Conservation (phyloP, 208 protist species). For the Leishmania gerbilli region DNA sequence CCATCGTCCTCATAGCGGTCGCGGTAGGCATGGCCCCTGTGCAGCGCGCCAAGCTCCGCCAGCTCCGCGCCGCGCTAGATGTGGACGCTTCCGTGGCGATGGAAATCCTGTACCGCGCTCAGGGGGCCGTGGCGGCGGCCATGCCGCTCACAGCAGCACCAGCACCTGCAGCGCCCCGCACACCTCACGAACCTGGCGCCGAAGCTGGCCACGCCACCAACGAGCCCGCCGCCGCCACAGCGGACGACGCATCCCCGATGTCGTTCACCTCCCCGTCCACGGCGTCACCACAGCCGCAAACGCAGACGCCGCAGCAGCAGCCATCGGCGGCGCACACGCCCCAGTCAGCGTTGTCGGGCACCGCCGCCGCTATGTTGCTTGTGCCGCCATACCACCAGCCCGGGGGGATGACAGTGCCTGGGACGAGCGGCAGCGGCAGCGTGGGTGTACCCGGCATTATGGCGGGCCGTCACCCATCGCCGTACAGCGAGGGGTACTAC, state of each 20-base stretch:
- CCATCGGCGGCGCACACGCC: not conserved
- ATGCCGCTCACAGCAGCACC: not conserved
- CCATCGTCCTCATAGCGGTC: not conserved
- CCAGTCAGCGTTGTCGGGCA: not conserved
- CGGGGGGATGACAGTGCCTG: not conserved
- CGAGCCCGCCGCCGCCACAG: no score
- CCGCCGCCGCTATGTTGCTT: not conserved
- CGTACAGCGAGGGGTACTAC: slow-evolving; percentile 20
- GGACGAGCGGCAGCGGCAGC: not conserved
- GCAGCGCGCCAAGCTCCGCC: slow-evolving; percentile 18
- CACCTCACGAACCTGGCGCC: not conserved
- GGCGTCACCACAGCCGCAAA: not conserved
- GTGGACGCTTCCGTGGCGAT: slow-evolving; percentile 16
- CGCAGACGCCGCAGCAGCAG: not conserved
- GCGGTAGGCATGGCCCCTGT: slow-evolving; percentile 7
- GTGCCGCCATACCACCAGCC: not conserved
- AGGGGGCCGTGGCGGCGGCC: slow-evolving; percentile 1
- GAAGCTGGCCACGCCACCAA: not conserved
- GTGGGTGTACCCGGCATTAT: not conserved
- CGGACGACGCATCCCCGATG: not conserved
- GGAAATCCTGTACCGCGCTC: slow-evolving; percentile 19
- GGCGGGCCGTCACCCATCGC: not conserved
- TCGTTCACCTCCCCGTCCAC: not conserved
- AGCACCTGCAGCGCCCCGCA: not conserved
- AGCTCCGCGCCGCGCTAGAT: slow-evolving; percentile 14